Evolutionary conservation across 164 flowering plant genomes (phyloP), one percentile per base, ranked within the genome.

Genomic region (Tinospora cordifolia): DNA sequence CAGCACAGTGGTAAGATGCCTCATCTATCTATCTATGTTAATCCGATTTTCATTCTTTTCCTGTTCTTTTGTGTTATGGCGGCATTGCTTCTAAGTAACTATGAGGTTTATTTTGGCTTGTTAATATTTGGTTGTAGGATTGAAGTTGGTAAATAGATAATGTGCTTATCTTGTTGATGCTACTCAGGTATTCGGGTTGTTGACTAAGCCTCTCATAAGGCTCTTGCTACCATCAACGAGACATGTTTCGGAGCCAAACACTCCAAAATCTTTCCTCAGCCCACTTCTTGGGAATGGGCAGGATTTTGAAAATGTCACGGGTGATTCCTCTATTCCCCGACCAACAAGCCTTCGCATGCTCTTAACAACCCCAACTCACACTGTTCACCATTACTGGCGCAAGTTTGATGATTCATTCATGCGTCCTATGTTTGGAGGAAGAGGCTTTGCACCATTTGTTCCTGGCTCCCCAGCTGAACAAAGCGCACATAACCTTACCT

Each of bases 391-490:
- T 72, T 91, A 86, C 34, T 93, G 98, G 98, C 85, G 94, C 57
- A 91, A 80, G 70, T 93, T 91, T 59, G 98, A 91, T 39, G 68
- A 93, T 75, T 83, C 88, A 36, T 85, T 87, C 85, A 93, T 93
- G 97, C 80, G 96, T 4, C 98, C 97, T 0, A 83, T 90, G 75
- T 91, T 93, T 75, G 98, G 98, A 15, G 98, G 98, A 0, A 77
- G 98, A 26, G 97, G 98, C 14, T 93, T 93, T 78, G 89, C 84
- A 1, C 96, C 89, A 0, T 84, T 75, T 57, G 83, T 85, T 24
- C 95, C 93, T 5, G 90, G 93, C 41, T 87, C 96, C 22, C 98
- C 98, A 27, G 83, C 83, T 0, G 97, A 89, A 70, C 78, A 62
- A 24, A 78, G 75, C 51, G 69, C 11, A 47, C 74, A 49, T 24